Evolutionary conservation across 345 rosid genomes (phyloP).

Genomic region (Arabidopsis suecica): DNA sequence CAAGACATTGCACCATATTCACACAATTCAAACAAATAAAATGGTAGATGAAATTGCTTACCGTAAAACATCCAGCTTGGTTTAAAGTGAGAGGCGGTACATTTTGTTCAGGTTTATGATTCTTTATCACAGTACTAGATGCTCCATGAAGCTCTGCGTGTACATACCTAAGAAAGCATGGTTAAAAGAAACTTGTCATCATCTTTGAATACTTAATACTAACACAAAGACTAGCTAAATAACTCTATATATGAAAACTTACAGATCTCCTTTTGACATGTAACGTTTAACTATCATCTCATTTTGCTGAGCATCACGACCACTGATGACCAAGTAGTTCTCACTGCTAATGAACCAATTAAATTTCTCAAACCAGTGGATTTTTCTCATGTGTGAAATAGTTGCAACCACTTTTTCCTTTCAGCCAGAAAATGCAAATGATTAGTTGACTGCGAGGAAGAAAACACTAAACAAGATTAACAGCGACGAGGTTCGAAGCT

Average conservation of each 20-base stretch:
- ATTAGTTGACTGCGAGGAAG: background rate
- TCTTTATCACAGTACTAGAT: slow-evolving; percentile 94
- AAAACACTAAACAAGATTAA: slow-evolving; percentile 18
- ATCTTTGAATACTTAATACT: slow-evolving; percentile 5
- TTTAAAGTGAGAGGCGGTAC: slow-evolving; percentile 93
- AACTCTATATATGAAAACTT: slow-evolving; percentile 45
- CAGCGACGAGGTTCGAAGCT: slow-evolving; percentile 22
- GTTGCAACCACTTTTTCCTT: slow-evolving; percentile 91
- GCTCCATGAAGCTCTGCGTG: slow-evolving; percentile 99
- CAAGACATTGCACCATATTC: slow-evolving; percentile 23
- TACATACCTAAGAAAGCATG: slow-evolving; percentile 65
- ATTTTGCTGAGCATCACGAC: slow-evolving; percentile 98
- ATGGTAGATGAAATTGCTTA: slow-evolving; percentile 39
- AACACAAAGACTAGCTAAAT: slow-evolving; percentile 20
- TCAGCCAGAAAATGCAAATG: slow-evolving; percentile 33
- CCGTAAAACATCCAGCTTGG: slow-evolving; percentile 98
- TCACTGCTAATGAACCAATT: slow-evolving; percentile 99
- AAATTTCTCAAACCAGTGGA: slow-evolving; percentile 99
- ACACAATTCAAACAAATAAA: slow-evolving; percentile 12
- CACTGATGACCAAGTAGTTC: slow-evolving; percentile 91
- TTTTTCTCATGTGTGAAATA: slow-evolving; percentile 93
- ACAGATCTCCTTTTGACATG: slow-evolving; percentile 98
- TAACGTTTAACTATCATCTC: slow-evolving; percentile 99
- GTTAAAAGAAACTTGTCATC: slow-evolving; percentile 4
- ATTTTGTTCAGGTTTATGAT: slow-evolving; percentile 88